These are phyloP conservation scores for Ilex asprella DNA, from an alignment of 257 asterid species.

Conservation along the genomic window DNA sequence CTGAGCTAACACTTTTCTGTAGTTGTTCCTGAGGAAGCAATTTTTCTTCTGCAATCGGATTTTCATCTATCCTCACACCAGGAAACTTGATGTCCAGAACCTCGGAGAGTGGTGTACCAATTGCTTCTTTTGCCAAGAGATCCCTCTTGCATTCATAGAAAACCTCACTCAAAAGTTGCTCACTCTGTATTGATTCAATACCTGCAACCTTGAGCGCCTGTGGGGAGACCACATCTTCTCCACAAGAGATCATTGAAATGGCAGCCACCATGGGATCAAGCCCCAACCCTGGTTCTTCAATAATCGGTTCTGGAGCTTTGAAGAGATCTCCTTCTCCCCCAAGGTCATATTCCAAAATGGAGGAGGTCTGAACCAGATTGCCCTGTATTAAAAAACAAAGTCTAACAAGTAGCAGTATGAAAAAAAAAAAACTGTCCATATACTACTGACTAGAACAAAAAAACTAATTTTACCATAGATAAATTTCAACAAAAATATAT, in stretches of 20 bases:
- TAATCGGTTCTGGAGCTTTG: constrained; percentile 66
- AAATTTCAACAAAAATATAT: no score
- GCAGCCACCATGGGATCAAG: constrained; percentile 76
- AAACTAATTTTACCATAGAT: no score
- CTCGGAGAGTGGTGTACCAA: constrained; percentile 50
- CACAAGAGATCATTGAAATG: constrained; percentile 81
- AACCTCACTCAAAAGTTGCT: constrained; percentile 68
- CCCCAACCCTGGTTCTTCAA: constrained; percentile 56
- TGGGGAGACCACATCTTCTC: constrained; percentile 55
- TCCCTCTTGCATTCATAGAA: constrained; percentile 87
- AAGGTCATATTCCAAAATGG: constrained; percentile 61
- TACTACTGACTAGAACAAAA: no score
- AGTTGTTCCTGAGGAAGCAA: constrained; percentile 30
- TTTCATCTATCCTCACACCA: constrained; percentile 24
- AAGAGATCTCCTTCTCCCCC: constrained; percentile 89
- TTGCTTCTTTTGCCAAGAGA: constrained; percentile 78
- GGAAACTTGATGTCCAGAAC: constrained; percentile 46
- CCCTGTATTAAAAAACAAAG: constrained; percentile 27
- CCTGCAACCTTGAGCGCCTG: constrained; percentile 62
- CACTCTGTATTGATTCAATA: constrained; percentile 62
- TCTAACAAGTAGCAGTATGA: background rate
- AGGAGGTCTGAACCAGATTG: constrained; percentile 30
- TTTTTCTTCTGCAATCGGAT: constrained; percentile 28
- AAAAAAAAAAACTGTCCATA: constrained; percentile 2
- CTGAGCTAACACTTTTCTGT: constrained; percentile 64